These are phyloP conservation scores for Verticillium longisporum DNA, from an alignment of 2,329 filamentous ascomycete species.

Conservation along the genomic window DNA sequence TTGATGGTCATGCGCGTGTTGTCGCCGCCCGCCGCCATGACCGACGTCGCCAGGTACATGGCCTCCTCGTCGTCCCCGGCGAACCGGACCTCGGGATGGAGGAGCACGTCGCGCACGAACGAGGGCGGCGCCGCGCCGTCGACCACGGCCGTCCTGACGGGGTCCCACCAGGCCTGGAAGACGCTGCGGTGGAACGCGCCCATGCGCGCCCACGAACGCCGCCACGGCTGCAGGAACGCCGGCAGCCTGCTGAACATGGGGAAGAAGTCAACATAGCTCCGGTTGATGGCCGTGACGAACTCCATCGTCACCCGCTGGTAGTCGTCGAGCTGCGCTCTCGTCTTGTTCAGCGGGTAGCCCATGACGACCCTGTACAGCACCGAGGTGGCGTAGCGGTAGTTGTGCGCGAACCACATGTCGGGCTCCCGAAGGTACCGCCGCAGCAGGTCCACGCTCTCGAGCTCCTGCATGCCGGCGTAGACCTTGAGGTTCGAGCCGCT, in stretches of 20 bases:
- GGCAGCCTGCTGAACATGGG: constrained; percentile 24
- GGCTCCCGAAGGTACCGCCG: constrained; percentile 18
- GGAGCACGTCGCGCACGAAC: constrained; percentile 26
- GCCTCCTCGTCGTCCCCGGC: constrained; percentile 24
- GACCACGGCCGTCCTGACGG: constrained; percentile 15
- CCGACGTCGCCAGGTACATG: constrained; percentile 28
- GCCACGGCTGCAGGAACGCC: constrained; percentile 22
- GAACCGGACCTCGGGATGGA: constrained; percentile 17
- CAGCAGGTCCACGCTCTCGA: constrained; percentile 27
- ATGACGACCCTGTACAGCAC: constrained; percentile 27
- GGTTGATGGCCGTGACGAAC: constrained; percentile 26
- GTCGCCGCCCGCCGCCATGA: constrained; percentile 28
- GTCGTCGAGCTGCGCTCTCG: constrained; percentile 8
- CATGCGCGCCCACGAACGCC: constrained; percentile 21
- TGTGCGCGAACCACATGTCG: constrained; percentile 26
- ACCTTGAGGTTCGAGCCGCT: constrained; percentile 23
- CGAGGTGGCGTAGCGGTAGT: constrained; percentile 30
- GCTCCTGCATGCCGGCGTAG: constrained; percentile 25
- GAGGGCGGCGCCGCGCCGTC: constrained; percentile 22
- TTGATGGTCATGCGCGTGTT: constrained; percentile 18
- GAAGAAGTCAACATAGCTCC: constrained; percentile 29
- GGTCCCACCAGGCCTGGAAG: constrained; percentile 25
- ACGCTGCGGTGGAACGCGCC: constrained; percentile 24
- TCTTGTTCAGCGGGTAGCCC: constrained; percentile 21
- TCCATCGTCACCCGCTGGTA: constrained; percentile 27